phyloP scores from a whole-genome alignment of 106 monocot genomes.

The Cymbidium sinense region DNA sequence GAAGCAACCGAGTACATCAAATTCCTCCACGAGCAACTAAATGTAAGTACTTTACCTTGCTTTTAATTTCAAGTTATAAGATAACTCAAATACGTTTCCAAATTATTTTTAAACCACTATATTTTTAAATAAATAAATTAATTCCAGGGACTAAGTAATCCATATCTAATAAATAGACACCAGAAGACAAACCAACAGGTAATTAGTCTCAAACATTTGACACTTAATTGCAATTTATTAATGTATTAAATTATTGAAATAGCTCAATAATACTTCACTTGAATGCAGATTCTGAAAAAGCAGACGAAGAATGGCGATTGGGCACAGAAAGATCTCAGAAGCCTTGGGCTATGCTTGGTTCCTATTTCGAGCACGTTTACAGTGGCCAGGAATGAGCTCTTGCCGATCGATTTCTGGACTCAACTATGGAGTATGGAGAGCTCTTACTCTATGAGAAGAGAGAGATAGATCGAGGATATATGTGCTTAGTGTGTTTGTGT shows the following conservation, averaged over 20 bases:
- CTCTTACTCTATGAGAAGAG: too few relatives aligned
- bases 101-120: background rate
- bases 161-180: conserved; percentile 31
- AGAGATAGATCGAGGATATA: background rate
- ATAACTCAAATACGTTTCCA: too few relatives aligned
- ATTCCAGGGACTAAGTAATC: conserved; percentile 28
- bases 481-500: too few relatives aligned
- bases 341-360: conserved; percentile 61
- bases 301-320: conserved; percentile 16
- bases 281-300: conserved; percentile 26
- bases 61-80: too few relatives aligned
- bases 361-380: conserved; percentile 56
- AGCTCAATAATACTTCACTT: too few relatives aligned
- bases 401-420: conserved; percentile 55
- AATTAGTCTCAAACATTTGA: background rate
- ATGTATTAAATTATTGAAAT: too few relatives aligned
- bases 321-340: conserved; percentile 37
- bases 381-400: conserved; percentile 31
- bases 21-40: conserved; percentile 41
- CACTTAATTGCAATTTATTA: background rate
- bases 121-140: background rate
- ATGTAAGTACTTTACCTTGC: conserved; percentile 20
- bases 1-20: conserved; percentile 46
- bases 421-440: conserved; percentile 20
- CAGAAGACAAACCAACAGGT: conserved; percentile 29